phyloP scores from a whole-genome alignment of 805 yeast genomes.

The Candida vaughaniae region DNA sequence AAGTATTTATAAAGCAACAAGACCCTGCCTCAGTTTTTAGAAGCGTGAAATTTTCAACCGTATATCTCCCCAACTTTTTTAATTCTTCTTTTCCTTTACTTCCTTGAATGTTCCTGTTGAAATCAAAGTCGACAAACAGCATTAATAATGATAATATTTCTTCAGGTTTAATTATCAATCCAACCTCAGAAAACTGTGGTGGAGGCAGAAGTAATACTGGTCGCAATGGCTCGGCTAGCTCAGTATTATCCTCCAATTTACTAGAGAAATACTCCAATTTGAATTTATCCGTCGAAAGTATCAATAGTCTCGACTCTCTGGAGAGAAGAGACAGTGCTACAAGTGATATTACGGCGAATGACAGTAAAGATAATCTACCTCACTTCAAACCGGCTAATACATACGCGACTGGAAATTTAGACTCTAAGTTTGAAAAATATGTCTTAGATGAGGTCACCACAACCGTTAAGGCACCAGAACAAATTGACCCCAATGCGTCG shows the following conservation, averaged over 20 bases:
- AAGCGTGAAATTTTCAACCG: too few relatives aligned
- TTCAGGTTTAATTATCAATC: slow-evolving; percentile 10
- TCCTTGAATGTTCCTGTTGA: slow-evolving; percentile 10
- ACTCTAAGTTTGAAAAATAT: background rate
- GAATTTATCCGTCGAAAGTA: slow-evolving; percentile 14
- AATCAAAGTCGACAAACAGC: slow-evolving; percentile 14
- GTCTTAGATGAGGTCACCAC: background rate
- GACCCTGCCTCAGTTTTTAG: too few relatives aligned
- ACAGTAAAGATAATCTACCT: slow-evolving; percentile 9
- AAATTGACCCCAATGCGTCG: background rate
- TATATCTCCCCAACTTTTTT: background rate
- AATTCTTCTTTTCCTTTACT: background rate
- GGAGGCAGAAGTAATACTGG: background rate
- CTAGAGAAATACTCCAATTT: slow-evolving; percentile 16
- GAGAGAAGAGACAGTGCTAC: slow-evolving; percentile 15
- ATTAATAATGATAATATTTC: slow-evolving; percentile 14
- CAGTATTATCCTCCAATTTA: slow-evolving; percentile 7
- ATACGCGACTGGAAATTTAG: background rate
- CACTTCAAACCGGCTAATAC: background rate
- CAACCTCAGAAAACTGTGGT: background rate
- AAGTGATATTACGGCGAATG: slow-evolving; percentile 13
- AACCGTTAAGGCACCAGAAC: background rate
- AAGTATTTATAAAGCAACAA: background rate
- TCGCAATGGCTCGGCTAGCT: background rate
- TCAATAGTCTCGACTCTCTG: slow-evolving; percentile 11